Evolutionary conservation across 495 filamentous ascomycete genomes (phyloP).

Genomic region (Cryomyces minteri): DNA sequence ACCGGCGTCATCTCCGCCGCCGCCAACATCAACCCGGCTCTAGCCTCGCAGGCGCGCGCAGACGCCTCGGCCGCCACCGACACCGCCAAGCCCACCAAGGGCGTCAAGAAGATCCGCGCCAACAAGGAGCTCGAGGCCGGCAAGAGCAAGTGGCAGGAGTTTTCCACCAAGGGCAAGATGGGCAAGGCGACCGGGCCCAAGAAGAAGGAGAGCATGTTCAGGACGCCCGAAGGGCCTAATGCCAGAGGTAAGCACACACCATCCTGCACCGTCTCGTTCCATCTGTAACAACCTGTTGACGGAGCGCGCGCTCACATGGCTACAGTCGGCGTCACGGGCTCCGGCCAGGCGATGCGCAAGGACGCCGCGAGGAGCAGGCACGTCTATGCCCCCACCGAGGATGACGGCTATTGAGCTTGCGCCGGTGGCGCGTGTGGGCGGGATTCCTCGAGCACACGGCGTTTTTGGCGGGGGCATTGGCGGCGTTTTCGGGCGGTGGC

Average conservation of each 20-base stretch:
- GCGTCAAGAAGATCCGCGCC: constrained; percentile 70
- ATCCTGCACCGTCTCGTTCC: constrained; percentile 5
- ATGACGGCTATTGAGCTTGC: constrained; percentile 25
- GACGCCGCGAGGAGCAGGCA: constrained; percentile 68
- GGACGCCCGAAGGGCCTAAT: constrained; percentile 69
- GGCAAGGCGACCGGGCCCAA: constrained; percentile 35
- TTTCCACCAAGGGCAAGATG: constrained; percentile 68
- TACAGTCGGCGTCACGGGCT: constrained; percentile 86
- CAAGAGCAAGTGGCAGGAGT: constrained; percentile 92
- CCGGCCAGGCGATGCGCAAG: constrained; percentile 85
- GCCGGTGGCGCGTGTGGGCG: no score
- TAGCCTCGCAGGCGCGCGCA: constrained; percentile 50
- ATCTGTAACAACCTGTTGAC: not conserved
- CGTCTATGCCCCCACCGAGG: constrained; percentile 67
- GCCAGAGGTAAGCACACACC: constrained; percentile 48
- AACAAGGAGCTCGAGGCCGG: constrained; percentile 75
- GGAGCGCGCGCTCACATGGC: constrained; percentile 19
- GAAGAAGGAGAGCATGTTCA: constrained; percentile 95
- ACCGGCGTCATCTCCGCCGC: constrained; percentile 72
- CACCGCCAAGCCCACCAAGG: constrained; percentile 47
- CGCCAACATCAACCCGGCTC: constrained; percentile 62
- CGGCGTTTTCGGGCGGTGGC: no score
- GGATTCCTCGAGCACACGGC: no score
- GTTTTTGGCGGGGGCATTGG: no score
- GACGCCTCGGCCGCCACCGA: constrained; percentile 50